Conservation (phyloP, 2,329 filamentous ascomycete species). For the Samsoniella hepiali region DNA sequence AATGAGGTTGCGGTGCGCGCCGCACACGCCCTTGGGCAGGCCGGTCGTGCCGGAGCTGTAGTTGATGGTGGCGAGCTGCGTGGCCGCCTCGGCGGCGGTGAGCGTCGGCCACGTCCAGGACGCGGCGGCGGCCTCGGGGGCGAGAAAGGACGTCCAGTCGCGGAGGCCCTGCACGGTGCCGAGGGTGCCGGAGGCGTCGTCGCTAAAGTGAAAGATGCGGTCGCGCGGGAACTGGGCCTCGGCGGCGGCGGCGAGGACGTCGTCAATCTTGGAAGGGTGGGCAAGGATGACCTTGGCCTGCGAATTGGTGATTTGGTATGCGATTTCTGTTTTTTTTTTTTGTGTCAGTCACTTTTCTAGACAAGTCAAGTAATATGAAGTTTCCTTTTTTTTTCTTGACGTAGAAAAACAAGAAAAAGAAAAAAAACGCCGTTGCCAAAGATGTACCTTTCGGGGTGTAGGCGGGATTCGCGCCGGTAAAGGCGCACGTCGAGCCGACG, state of each 20-base stretch:
- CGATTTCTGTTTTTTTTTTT: constrained; percentile 41
- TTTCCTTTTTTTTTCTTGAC: no score
- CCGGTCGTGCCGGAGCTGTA: constrained; percentile 52
- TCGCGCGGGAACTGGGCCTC: constrained; percentile 39
- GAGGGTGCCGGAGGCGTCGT: constrained; percentile 32
- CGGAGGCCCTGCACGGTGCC: constrained; percentile 31
- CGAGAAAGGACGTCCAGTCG: constrained; percentile 43
- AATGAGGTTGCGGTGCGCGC: constrained; percentile 48
- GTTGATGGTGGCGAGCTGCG: constrained; percentile 43
- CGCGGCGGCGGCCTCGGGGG: constrained; percentile 29
- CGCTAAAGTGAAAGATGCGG: constrained; percentile 48
- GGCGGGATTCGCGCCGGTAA: constrained; percentile 52
- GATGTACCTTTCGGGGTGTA: constrained; percentile 46
- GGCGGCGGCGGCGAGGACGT: constrained; percentile 41
- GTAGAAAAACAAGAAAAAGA: background rate
- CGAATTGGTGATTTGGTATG: constrained; percentile 50
- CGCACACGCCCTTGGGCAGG: constrained; percentile 49
- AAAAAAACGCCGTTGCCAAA: background rate
- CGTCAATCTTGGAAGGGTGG: constrained; percentile 44
- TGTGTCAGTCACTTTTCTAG: no score
- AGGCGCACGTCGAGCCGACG: constrained; percentile 49
- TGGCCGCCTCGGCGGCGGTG: constrained; percentile 32
- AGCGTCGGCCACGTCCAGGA: constrained; percentile 42
- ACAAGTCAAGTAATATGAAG: no score
- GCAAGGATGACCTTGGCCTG: constrained; percentile 47